These are phyloP conservation scores for Glycine latifolia DNA, from an alignment of 306 rosid species.

Conservation along the genomic window DNA sequence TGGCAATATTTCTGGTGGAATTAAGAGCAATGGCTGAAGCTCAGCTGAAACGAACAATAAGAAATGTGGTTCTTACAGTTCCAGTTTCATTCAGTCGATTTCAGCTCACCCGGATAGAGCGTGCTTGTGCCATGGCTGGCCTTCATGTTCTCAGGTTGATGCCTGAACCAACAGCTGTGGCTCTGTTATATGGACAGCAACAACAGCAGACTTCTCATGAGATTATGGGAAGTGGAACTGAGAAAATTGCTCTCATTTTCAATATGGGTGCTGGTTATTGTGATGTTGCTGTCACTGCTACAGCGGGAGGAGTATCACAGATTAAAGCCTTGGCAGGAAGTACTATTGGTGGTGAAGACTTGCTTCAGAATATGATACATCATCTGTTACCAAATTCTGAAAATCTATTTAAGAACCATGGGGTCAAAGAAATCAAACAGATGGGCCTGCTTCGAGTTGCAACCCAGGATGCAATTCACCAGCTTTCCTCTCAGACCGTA, in stretches of 20 bases:
- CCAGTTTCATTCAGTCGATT: constrained; percentile 90
- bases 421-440: constrained; percentile 62
- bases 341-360: constrained; percentile 91
- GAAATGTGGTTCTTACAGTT: constrained; percentile 76
- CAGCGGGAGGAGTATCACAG: constrained; percentile 85
- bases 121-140: constrained; percentile 95
- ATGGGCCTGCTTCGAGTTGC: constrained; percentile 78
- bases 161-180: constrained; percentile 98
- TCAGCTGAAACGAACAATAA: constrained; percentile 65
- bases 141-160: constrained; percentile 76
- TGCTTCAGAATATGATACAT: constrained; percentile 84
- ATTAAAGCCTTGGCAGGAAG: constrained; percentile 85
- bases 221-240: constrained; percentile 63
- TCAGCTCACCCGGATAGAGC: constrained; percentile 77
- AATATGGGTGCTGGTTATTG: constrained; percentile 94
- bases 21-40: constrained; percentile 70
- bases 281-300: constrained; percentile 81
- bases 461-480: constrained; percentile 79
- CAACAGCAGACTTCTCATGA: constrained; percentile 68
- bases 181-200: constrained; percentile 76
- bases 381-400: constrained; percentile 71
- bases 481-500: constrained; percentile 64
- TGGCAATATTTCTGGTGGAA: constrained; percentile 77
- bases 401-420: constrained; percentile 54
- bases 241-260: constrained; percentile 83